Conservation (phyloP, 2,329 filamentous ascomycete species). For the Clonostachys rhizophaga region DNA sequence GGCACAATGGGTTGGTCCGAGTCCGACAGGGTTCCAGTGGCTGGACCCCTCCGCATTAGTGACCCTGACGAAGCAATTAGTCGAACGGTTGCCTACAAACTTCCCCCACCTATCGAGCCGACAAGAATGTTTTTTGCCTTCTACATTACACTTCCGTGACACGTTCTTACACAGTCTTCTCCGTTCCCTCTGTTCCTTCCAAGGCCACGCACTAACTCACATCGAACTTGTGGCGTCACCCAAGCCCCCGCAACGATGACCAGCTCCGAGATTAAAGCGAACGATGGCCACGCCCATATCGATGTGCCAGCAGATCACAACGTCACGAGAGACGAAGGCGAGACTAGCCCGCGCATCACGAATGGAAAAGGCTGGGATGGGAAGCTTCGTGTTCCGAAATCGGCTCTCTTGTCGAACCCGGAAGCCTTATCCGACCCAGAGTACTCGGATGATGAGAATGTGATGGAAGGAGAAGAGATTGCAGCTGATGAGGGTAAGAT, state of each 20-base stretch:
- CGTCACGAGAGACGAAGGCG: slow-evolving; percentile 16
- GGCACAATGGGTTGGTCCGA: too few relatives aligned
- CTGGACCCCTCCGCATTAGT: too few relatives aligned
- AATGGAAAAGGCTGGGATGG: slow-evolving; percentile 78
- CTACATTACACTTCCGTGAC: too few relatives aligned
- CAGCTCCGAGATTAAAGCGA: slow-evolving; percentile 21
- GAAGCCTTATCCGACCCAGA: slow-evolving; percentile 82
- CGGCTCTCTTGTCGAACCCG: slow-evolving; percentile 62
- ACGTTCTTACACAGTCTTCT: too few relatives aligned
- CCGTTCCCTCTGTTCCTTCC: too few relatives aligned
- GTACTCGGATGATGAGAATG: slow-evolving; percentile 69
- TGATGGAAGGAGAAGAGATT: slow-evolving; percentile 69
- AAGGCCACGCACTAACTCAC: too few relatives aligned
- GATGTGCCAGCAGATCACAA: slow-evolving; percentile 39
- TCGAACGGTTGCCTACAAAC: too few relatives aligned
- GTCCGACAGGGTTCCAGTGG: too few relatives aligned
- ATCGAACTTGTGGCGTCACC: too few relatives aligned
- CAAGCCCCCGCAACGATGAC: not conserved
- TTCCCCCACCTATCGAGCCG: too few relatives aligned
- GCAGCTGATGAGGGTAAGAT: slow-evolving; percentile 72
- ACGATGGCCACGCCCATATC: slow-evolving; percentile 36
- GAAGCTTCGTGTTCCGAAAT: slow-evolving; percentile 69
- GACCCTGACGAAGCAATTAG: too few relatives aligned
- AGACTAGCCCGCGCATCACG: slow-evolving; percentile 39
- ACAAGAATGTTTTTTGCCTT: too few relatives aligned